phyloP scores from a whole-genome alignment of 2,329 filamentous ascomycete species.

The Stagonosporopsis cucurbitacearum region DNA sequence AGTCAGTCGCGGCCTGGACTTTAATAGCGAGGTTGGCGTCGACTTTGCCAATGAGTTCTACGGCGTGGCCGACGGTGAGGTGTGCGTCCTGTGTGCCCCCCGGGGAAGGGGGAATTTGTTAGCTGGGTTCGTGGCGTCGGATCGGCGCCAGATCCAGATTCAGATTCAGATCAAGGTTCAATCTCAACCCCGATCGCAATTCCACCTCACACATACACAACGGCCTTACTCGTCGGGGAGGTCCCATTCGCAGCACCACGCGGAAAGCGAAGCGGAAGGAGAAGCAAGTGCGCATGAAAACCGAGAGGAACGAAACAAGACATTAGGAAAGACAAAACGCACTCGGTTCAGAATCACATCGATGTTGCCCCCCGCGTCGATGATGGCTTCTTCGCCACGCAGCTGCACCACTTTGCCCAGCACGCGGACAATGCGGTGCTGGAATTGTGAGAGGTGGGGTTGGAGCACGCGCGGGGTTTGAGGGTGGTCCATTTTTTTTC shows the following conservation, averaged over 20 bases:
- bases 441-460: constrained; percentile 77
- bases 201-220: too few species aligned
- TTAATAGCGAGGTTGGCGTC: constrained; percentile 74
- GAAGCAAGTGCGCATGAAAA: too few species aligned
- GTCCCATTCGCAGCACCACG: too few species aligned
- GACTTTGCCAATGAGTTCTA: constrained; percentile 82
- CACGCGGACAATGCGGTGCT: constrained; percentile 75
- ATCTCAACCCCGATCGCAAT: too few species aligned
- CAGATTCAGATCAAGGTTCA: too few species aligned
- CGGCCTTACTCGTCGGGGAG: too few species aligned
- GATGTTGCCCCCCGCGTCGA: constrained; percentile 80
- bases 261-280: too few species aligned
- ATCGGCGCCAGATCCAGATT: too few species aligned
- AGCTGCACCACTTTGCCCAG: constrained; percentile 85
- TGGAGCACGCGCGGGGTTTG: constrained; percentile 82
- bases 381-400: constrained; percentile 77
- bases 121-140: neutral
- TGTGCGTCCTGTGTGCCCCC: constrained; percentile 83
- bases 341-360: constrained; percentile 77
- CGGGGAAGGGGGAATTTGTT: neutral
- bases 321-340: neutral
- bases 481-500: constrained; percentile 38
- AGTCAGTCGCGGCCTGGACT: constrained; percentile 71
- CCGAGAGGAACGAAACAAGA: neutral
- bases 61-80: constrained; percentile 71